A percentile compares a stretch with the other conserved stretches of the same genome.
These are phyloP conservation scores for Telfairia occidentalis DNA, from an alignment of 331 rosid species.

Conservation along the genomic window DNA sequence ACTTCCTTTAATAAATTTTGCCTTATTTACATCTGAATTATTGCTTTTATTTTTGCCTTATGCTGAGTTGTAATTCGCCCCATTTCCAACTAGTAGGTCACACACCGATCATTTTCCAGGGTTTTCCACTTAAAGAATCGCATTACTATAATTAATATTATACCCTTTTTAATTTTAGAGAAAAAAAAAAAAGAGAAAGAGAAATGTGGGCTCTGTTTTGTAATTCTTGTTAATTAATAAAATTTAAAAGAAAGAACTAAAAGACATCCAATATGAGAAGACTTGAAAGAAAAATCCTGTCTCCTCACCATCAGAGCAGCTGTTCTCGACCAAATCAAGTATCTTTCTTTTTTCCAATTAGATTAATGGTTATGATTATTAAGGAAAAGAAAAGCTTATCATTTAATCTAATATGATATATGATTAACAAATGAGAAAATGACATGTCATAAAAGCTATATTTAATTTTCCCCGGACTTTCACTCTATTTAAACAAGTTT, in stretches of 20 bases:
- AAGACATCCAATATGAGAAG: neutral
- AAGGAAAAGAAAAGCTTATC: neutral
- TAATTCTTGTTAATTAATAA: neutral
- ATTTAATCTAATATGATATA: neutral
- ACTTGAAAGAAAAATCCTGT: conserved; percentile 9
- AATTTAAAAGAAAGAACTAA: neutral
- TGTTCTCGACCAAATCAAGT: conserved; percentile 10
- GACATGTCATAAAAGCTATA: conserved; percentile 11
- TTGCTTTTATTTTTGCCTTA: conserved; percentile 14
- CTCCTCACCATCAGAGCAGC: conserved; percentile 7
- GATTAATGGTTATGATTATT: neutral
- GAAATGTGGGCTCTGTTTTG: neutral
- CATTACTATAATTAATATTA: neutral
- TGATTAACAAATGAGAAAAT: conserved; percentile 3
- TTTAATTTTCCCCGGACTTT: neutral
- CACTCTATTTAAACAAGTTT: conserved; percentile 24
- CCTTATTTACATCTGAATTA: conserved; percentile 31
- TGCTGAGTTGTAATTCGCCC: conserved; percentile 19
- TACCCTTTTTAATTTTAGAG: neutral
- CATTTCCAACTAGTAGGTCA: neutral
- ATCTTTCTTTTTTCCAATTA: neutral
- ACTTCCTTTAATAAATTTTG: conserved; percentile 39
- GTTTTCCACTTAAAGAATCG: neutral
- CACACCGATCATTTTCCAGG: conserved; percentile 18
- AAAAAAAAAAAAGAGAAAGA: neutral